Evolutionary conservation across 345 rosid genomes (phyloP).

Genomic region (Sapria himalayana): DNA sequence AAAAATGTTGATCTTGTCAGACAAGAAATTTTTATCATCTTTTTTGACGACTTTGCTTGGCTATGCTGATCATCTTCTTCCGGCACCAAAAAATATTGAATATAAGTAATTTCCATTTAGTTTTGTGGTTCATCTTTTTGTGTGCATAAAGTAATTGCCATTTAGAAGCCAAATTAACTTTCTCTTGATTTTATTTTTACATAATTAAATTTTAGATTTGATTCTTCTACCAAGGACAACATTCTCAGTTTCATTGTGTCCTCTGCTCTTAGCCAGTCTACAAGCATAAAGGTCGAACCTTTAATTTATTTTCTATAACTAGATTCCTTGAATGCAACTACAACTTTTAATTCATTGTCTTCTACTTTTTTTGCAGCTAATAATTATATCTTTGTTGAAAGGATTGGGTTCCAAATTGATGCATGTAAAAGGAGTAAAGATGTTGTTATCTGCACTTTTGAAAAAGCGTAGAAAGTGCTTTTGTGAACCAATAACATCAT

Average conservation of each 20-base stretch:
- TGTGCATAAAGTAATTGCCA: no score
- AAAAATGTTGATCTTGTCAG: constrained; percentile 53
- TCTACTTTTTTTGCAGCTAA: constrained; percentile 35
- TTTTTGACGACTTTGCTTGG: constrained; percentile 56
- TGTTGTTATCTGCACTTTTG: constrained; percentile 38
- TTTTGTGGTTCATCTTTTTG: no score
- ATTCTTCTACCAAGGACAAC: constrained; percentile 39
- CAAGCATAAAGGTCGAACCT: constrained; percentile 48
- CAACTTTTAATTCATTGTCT: constrained; percentile 3
- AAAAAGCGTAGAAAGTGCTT: constrained; percentile 29
- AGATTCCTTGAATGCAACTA: no score
- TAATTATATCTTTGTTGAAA: constrained; percentile 49
- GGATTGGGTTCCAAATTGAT: constrained; percentile 44
- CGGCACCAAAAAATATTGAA: constrained; percentile 46
- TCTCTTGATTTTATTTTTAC: no score
- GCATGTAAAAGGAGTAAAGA: constrained; percentile 30
- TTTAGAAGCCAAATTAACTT: no score
- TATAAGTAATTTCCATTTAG: constrained; percentile 49
- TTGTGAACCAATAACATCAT: constrained; percentile 20
- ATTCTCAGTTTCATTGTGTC: constrained; percentile 39
- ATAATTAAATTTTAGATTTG: constrained; percentile 59
- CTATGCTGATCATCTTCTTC: constrained; percentile 25
- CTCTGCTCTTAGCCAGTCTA: constrained; percentile 32
- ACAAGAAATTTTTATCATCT: constrained; percentile 53
- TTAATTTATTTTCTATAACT: no score